A percentile compares a stretch with the other conserved stretches of the same genome.
These are phyloP conservation scores for Eleusine coracana DNA, from an alignment of 176 grass and related monocot species.

Conservation along the genomic window DNA sequence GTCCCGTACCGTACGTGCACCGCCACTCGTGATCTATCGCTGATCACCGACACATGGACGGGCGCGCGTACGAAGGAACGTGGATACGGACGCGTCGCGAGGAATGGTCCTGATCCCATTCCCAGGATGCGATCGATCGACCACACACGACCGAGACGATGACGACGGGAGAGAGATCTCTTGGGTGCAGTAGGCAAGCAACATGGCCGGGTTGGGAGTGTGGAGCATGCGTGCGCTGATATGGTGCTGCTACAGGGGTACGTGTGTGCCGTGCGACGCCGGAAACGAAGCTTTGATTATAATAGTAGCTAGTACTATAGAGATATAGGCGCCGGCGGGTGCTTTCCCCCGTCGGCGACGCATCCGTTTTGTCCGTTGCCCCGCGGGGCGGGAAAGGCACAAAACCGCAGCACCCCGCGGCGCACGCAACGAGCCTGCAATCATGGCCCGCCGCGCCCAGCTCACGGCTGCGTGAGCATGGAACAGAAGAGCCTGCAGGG, in stretches of 20 bases:
- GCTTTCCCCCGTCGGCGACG: conserved; percentile 2
- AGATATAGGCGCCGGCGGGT: background rate
- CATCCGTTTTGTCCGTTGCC: conserved; percentile 13
- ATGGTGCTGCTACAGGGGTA: no score
- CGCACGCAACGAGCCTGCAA: conserved; percentile 8
- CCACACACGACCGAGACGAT: background rate
- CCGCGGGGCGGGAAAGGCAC: conserved; percentile 32
- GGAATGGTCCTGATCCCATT: background rate
- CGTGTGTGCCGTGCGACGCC: background rate
- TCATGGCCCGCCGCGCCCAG: background rate
- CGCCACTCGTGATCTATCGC: background rate
- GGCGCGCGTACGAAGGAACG: background rate
- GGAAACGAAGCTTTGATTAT: background rate
- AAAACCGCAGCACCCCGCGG: background rate
- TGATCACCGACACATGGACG: background rate
- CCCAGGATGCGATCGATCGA: background rate
- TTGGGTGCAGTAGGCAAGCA: background rate
- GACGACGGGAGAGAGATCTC: background rate
- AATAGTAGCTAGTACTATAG: no score
- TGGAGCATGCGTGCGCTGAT: no score
- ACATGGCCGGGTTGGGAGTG: background rate
- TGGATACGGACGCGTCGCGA: background rate
- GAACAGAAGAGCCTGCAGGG: background rate
- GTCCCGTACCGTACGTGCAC: background rate
- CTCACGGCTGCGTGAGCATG: background rate